Evolutionary conservation across 1,284 basidiomycete species (phyloP).

Genomic region (Pterulicium gracile): DNA sequence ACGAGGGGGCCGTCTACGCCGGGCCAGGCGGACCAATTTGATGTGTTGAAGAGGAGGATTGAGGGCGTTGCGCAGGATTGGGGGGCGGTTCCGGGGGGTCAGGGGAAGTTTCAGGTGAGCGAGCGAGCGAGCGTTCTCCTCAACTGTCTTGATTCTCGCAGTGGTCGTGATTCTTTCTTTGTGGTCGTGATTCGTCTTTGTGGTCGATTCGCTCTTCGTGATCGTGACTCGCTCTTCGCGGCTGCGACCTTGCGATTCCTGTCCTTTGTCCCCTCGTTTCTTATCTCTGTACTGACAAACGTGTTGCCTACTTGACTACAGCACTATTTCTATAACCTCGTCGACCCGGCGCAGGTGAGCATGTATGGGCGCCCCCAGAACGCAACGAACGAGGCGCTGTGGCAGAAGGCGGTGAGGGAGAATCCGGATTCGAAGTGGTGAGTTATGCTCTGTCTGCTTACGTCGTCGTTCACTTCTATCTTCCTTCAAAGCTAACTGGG

Average conservation of each 20-base stretch:
- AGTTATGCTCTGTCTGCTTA: conserved; percentile 15
- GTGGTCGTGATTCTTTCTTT: no score
- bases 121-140: no score
- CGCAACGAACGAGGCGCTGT: conserved; percentile 64
- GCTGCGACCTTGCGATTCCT: no score
- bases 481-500: conserved; percentile 5
- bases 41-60: background rate
- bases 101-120: no score
- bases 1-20: background rate
- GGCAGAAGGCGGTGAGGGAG: conserved; percentile 73
- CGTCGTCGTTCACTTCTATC: background rate
- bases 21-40: background rate
- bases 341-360: conserved; percentile 61
- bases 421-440: conserved; percentile 79
- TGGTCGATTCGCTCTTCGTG: no score
- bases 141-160: no score
- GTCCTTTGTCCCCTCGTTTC: no score
- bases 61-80: background rate
- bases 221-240: no score
- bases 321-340: conserved; percentile 83
- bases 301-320: no score
- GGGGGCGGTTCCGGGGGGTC: background rate
- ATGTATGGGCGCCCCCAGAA: conserved; percentile 68
- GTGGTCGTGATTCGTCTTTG: no score
- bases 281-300: no score